Base-by-base conservation (phyloP, 805 yeast species). In the Maudiozyma serrabonitensis region DNA sequence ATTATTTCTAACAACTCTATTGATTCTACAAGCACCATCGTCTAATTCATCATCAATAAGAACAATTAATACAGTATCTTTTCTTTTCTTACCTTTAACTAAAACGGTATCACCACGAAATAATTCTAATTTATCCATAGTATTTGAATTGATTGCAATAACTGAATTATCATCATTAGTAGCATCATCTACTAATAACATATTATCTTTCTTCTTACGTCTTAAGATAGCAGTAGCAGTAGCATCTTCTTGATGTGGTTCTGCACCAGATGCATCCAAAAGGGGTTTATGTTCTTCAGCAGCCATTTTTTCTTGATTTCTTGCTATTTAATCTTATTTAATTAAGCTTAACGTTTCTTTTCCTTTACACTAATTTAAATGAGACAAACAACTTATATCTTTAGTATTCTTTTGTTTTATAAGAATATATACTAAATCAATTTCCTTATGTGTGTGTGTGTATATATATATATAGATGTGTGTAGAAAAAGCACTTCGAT, bases 41-140 rank as follows among this genome's bases (percentile, higher is more conserved):
- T 87, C 96, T 73, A 93, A 80, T 62, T 91, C 98, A 66, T 93
- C 99, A 67, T 93, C 98, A 37, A 95, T 89, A 59, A 93, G 76
- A 35, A 91, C 99, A 68, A 93, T 87, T 68, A 93, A 77, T 15
- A 93, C 98, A 23, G 99, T 93, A 64, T 93, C 99, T 69, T 85
- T 90, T 74, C 99, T 82, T 80, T 88, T 93, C 76, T 93, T 93
- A 63, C 99, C 99, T 73, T 90, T 91, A 58, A 93, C 96, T 53
- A 89, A 75, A 19, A 93, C 98, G 35, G 98, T 93, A 66, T 93
- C 99, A 60, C 99, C 99, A 55, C 98, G 82, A 79, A 93, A 93
- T 67, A 93, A 77, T 69, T 93, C 95, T 53, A 93, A 75, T 62
- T 84, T 76, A 65, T 93, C 99, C 95, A 93, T 87, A 16, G 98